These are phyloP conservation scores for Colletotrichum sp. DNA, from an alignment of 2,329 filamentous ascomycete genomes.

Conservation along the genomic window DNA sequence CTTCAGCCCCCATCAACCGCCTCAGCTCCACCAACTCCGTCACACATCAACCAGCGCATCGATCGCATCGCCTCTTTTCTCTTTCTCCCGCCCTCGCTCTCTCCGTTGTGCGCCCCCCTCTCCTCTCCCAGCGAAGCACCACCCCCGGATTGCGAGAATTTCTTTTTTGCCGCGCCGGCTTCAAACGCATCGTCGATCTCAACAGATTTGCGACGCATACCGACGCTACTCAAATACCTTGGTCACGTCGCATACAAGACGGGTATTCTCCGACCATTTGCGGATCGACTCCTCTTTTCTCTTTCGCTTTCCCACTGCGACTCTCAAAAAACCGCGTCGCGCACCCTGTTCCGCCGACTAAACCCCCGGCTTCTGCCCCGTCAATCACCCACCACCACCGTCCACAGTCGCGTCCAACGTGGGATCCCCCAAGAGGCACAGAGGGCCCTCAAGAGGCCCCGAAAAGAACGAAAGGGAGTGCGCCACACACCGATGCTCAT, in stretches of 20 bases:
- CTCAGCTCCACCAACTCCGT: not conserved
- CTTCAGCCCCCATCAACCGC: not conserved
- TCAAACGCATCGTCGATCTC: conserved; percentile 7
- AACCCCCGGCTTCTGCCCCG: not conserved
- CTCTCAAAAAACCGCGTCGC: not conserved
- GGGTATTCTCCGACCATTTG: conserved; percentile 4
- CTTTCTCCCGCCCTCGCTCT: not conserved
- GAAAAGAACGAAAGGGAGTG: conserved; percentile 4
- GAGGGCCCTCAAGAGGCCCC: not conserved
- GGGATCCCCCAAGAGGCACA: not conserved
- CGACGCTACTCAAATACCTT: not conserved
- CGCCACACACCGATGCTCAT: conserved; percentile 27
- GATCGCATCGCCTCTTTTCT: not conserved
- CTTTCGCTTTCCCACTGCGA: not conserved
- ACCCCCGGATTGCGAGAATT: not conserved
- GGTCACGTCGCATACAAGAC: not conserved
- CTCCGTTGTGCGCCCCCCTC: not conserved
- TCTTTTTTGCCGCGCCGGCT: not conserved
- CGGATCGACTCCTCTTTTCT: conserved; percentile 7
- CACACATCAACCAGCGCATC: not conserved
- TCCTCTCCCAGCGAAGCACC: not conserved
- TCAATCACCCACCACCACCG: not conserved
- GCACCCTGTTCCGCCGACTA: not conserved
- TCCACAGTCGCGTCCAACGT: not conserved
- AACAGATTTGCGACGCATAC: not conserved